Conservation (phyloP, 495 filamentous ascomycete species). For the Cercophora samala region DNA sequence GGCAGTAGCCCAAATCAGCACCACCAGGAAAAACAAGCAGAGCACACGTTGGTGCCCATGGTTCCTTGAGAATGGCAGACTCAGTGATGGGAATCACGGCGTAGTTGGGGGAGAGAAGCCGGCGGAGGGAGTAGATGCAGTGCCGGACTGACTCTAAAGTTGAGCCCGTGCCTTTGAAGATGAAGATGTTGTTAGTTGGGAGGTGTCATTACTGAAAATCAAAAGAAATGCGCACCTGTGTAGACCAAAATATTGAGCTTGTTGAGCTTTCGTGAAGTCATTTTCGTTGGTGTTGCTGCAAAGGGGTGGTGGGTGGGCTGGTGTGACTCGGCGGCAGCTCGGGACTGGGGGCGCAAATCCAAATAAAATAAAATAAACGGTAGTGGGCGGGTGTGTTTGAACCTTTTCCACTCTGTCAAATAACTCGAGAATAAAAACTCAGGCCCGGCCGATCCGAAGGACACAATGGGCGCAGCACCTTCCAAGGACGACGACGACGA, state of each 20-base stretch:
- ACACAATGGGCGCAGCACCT: background rate
- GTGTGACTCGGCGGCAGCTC: constrained; percentile 9
- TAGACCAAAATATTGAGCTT: constrained; percentile 87
- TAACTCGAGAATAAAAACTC: background rate
- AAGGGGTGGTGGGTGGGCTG: background rate
- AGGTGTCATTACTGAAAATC: constrained; percentile 1
- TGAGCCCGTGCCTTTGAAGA: constrained; percentile 66
- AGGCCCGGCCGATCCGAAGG: background rate
- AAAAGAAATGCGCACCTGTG: constrained; percentile 54
- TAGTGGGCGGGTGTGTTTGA: background rate
- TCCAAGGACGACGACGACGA: background rate
- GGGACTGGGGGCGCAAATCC: too few relatives aligned
- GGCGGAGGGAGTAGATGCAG: constrained; percentile 80
- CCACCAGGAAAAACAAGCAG: constrained; percentile 91
- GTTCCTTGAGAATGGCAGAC: constrained; percentile 79
- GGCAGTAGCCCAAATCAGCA: constrained; percentile 90
- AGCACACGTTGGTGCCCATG: constrained; percentile 83
- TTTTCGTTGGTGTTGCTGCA: constrained; percentile 20
- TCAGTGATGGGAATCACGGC: constrained; percentile 83
- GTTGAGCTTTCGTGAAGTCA: constrained; percentile 68
- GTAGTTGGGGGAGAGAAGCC: constrained; percentile 87
- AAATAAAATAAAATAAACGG: background rate
- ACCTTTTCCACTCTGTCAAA: background rate
- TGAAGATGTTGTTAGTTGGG: constrained; percentile 10
- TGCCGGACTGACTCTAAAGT: constrained; percentile 87